Base-by-base conservation (phyloP, 2,329 filamentous ascomycete species). In the Hymenoscyphus albidus region DNA sequence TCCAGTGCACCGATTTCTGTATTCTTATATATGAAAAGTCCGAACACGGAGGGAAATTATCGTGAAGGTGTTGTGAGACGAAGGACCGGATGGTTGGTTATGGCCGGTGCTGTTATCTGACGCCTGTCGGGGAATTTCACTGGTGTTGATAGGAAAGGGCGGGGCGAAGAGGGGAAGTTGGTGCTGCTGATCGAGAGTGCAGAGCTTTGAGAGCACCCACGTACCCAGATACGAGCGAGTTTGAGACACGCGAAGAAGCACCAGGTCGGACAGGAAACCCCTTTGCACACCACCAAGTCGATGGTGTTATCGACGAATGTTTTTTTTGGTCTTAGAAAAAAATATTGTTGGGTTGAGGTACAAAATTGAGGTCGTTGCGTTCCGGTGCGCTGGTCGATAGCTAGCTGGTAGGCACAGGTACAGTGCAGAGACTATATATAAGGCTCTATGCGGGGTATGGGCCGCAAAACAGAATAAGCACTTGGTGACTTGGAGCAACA, bases 21-120 rank as follows among this genome's bases (percentile, higher is more conserved):
- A 51, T 12, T 51, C 44, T 51, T 51, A 51, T 51, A 51, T 51
- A 51, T 51, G 42, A 51, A 22, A 51, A 51, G n/a, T 51, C 44
- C 44, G 44, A 51, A 51, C n/a, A n/a, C 44, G 44, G 44, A 51
- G 44, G n/a, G 44, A 51, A 51, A 51, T 51, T 51, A 51, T 51
- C 44, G 44, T 51, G 44, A 51, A 12, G 44, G 44, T 51, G 44
- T 22, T 51, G 44, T 51, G 44, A 51, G 44, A 51, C 44, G 44
- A 51, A 51, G 44, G 44, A 22, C 44, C 44, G 44, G n/a, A 48
- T 48, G 44, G 16, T 48, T 48, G 44, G 44, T 48, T 48, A 48
- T 48, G 44, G 44, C 44, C 16, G 44, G 16, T 48, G 44, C 44
- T 48, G 44, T 48, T 48, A 48, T 48, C 44, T 48, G 44, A 48